These are phyloP conservation scores for Salix udensis DNA, from an alignment of 345 rosid species.

Conservation along the genomic window DNA sequence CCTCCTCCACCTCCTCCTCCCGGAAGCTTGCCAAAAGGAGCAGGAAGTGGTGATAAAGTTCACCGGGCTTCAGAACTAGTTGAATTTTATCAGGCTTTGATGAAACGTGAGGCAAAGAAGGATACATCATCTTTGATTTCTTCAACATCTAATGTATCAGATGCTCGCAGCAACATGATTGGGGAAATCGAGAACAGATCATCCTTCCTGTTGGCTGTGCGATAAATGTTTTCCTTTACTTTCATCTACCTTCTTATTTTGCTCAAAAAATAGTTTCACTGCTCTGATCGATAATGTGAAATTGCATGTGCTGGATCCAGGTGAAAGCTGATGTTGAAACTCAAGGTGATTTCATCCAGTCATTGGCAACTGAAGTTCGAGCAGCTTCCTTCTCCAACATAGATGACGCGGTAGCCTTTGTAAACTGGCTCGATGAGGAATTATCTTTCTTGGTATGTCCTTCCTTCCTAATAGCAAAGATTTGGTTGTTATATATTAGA, in stretches of 20 bases:
- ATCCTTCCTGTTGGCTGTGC: constrained; percentile 86
- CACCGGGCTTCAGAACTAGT: constrained; percentile 93
- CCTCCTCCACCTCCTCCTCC: constrained; percentile 87
- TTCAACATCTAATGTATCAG: constrained; percentile 58
- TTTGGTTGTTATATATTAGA: not conserved
- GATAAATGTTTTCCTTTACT: constrained; percentile 25
- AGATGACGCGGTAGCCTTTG: constrained; percentile 81
- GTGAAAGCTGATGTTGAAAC: constrained; percentile 98
- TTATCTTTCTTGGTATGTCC: constrained; percentile 86
- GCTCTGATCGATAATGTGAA: constrained; percentile 6
- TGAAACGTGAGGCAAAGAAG: constrained; percentile 96
- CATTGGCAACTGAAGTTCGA: constrained; percentile 82
- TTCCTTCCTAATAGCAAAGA: not conserved
- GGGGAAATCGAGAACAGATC: constrained; percentile 95
- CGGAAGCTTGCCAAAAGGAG: constrained; percentile 76
- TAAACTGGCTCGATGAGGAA: constrained; percentile 98
- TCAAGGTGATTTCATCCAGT: constrained; percentile 97
- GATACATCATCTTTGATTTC: constrained; percentile 65
- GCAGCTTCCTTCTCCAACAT: constrained; percentile 68
- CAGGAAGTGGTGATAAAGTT: constrained; percentile 72
- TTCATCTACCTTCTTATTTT: constrained; percentile 3
- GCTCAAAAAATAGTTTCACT: constrained; percentile 13
- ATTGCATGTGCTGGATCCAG: constrained; percentile 35
- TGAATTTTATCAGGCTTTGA: constrained; percentile 88
- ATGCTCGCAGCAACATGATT: constrained; percentile 91